Evolutionary conservation across 257 asterid genomes (phyloP).

Genomic region (Schizonepeta tenuifolia): DNA sequence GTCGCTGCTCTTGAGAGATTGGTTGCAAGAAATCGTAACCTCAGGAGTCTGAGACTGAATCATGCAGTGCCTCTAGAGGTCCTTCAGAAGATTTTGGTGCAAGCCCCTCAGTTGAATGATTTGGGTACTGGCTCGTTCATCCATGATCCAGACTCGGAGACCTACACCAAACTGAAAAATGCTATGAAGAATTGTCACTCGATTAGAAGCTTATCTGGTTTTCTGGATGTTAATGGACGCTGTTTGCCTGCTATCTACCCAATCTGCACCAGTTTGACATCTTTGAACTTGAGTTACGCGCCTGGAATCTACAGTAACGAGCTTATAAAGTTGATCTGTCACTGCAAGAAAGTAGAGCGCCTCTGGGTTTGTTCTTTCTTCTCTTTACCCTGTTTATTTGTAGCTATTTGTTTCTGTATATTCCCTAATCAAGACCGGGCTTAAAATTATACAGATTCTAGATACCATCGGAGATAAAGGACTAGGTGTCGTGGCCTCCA

Average conservation of each 20-base stretch:
- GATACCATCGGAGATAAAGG: constrained; percentile 85
- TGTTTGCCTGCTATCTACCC: constrained; percentile 70
- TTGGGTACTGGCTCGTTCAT: constrained; percentile 71
- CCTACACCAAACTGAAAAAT: constrained; percentile 46
- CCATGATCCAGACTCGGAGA: constrained; percentile 59
- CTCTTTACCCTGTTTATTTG: not conserved
- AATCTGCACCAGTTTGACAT: constrained; percentile 58
- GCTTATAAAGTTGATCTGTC: constrained; percentile 59
- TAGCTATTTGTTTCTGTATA: not conserved
- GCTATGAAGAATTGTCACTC: constrained; percentile 55
- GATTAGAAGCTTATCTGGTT: constrained; percentile 76
- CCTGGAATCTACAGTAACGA: constrained; percentile 59
- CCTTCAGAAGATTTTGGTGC: constrained; percentile 66
- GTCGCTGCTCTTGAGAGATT: constrained; percentile 70
- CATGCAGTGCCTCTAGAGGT: constrained; percentile 62
- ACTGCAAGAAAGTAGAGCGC: constrained; percentile 71
- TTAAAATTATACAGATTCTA: constrained; percentile 48
- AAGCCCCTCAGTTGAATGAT: constrained; percentile 73
- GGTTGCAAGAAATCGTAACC: constrained; percentile 66
- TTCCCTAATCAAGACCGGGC: not conserved
- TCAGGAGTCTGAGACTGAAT: constrained; percentile 67
- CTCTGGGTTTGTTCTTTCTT: constrained; percentile 62
- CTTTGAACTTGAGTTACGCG: constrained; percentile 82
- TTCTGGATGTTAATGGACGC: constrained; percentile 54
- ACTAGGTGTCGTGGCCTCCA: constrained; percentile 58